Base-by-base conservation (phyloP, 2,329 filamentous ascomycete species). In the Pseudopyricularia javanii region DNA sequence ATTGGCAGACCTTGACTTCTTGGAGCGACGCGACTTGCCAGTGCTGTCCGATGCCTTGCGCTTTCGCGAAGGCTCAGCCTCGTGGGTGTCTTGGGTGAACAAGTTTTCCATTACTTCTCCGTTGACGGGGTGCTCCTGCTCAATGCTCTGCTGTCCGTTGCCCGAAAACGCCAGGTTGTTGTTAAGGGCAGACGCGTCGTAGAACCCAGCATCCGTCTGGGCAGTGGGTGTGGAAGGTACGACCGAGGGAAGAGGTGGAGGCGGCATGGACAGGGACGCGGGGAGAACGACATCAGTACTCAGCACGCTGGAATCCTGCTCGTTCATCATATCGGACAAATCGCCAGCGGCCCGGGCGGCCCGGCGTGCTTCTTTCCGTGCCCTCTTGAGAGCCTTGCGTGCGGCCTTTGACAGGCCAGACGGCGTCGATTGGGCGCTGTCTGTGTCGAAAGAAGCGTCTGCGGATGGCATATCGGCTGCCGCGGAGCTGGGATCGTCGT, bases 361-460 rank as follows among this genome's bases (percentile, higher is more conserved):
- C 28, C 24, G 22, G 22, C 40, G 40, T 45, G 49, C 49, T 8
- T 43, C 22, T 26, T 8, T 52, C 5, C 50, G 37, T 22, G 17
- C n/a, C 22, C 20, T 47, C 50, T 34, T 52, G 12, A 52, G 50
- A 24, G 37, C 50, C 20, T 52, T 52, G 17, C 50, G 50, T 24
- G 45, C 37, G 2, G 50, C 50, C 20, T 47, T 33, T 14, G 40
- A 32, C 24, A 51, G 28, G 4, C 7, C 6, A 12, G 40, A 45
- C 22, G 22, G 20, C 17, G 37, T 12, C 20, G 32, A 12, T 12
- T 50, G 32, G 20, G 17, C 32, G 17, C 26, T 35, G 20, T 4
- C 49, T 7, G 22, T 35, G 5, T 26, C 49, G 14, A 7, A 8
- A 5, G 49, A 24, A 12, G 33, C 33, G 7, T 22, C 32, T 28